These are phyloP conservation scores for Bolboschoenoplectus hybrid DNA, from an alignment of 202 grass and related monocot genomes.

Conservation along the genomic window DNA sequence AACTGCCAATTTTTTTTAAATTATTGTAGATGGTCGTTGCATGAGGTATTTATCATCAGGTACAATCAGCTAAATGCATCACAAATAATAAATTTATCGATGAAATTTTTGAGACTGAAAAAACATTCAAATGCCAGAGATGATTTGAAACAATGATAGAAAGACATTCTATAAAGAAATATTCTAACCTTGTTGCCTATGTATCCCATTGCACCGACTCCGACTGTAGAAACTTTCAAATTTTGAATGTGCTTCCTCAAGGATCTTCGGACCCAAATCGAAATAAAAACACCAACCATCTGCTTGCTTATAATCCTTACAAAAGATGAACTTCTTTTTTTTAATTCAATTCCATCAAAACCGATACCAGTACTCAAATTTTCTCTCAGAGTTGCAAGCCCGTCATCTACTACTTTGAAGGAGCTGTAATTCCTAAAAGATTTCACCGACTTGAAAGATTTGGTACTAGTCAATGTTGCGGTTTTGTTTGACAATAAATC, in stretches of 20 bases:
- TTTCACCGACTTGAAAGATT: conserved; percentile 39
- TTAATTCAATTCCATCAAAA: conserved; percentile 33
- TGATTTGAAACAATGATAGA: not conserved
- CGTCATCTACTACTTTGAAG: conserved; percentile 40
- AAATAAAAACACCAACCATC: conserved; percentile 87
- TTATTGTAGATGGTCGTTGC: too few relatives aligned
- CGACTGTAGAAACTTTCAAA: conserved; percentile 88
- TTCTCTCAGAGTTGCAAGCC: conserved; percentile 22
- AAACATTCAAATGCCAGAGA: not conserved
- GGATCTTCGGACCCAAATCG: conserved; percentile 63
- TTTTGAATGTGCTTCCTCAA: conserved; percentile 77
- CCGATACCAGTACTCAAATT: conserved; percentile 36
- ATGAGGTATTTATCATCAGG: too few relatives aligned
- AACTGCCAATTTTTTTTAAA: too few relatives aligned
- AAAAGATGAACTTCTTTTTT: conserved; percentile 64
- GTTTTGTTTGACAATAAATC: conserved; percentile 52
- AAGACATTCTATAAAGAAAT: conserved; percentile 15
- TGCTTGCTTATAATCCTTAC: conserved; percentile 90
- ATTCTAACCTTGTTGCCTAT: conserved; percentile 82
- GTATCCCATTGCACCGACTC: conserved; percentile 96
- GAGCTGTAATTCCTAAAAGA: conserved; percentile 55
- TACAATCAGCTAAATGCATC: not conserved
- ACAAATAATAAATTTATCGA: not conserved
- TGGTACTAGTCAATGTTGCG: conserved; percentile 32
- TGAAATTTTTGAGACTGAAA: not conserved